phyloP scores from a whole-genome alignment of 2,329 filamentous ascomycete species.

The Scedosporium dehoogii region DNA sequence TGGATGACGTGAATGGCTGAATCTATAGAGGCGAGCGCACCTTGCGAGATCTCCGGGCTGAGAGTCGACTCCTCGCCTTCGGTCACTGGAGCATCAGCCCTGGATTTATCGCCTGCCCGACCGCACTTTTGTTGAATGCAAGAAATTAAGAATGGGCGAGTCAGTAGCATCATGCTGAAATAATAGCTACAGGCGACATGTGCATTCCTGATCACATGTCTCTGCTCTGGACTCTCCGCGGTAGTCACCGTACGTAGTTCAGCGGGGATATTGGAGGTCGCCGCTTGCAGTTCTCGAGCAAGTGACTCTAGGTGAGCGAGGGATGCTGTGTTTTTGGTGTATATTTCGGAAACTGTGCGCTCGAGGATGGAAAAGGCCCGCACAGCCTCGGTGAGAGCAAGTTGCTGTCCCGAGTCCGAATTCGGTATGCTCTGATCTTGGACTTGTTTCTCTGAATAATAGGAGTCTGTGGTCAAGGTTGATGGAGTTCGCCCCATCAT shows the following conservation, averaged over 20 bases:
- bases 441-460: background rate
- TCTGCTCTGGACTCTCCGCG: background rate
- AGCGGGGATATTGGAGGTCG: background rate
- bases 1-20: background rate
- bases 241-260: background rate
- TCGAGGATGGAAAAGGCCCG: background rate
- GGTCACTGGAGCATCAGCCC: background rate
- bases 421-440: background rate
- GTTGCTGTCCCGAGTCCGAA: background rate
- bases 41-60: background rate
- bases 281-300: background rate
- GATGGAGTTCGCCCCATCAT: conserved; percentile 2
- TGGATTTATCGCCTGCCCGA: background rate
- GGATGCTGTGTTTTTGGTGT: background rate
- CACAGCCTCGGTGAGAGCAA: background rate
- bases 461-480: background rate
- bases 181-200: background rate
- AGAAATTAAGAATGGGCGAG: background rate
- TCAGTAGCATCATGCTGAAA: background rate
- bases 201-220: background rate
- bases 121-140: background rate
- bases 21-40: background rate
- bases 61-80: background rate
- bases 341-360: background rate
- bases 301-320: background rate